Conservation (phyloP, 495 filamentous ascomycete species). For the Umbilicaria muhlenbergii region DNA sequence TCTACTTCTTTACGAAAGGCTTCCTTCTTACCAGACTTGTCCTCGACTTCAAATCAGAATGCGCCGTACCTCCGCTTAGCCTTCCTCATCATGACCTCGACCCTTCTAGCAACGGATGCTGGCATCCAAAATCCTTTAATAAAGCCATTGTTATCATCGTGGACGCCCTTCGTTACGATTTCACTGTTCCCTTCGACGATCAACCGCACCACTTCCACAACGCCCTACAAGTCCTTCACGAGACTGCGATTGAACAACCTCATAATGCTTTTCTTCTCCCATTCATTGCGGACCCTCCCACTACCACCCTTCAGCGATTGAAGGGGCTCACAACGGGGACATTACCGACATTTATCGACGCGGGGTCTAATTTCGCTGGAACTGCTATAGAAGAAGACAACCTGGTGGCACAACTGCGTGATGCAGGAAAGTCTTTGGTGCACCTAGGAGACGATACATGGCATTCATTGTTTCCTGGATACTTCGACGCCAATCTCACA, state of each 20-base stretch:
- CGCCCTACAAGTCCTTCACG: constrained; percentile 70
- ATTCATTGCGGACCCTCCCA: constrained; percentile 95
- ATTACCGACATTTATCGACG: constrained; percentile 84
- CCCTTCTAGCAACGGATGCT: constrained; percentile 58
- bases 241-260: constrained; percentile 55
- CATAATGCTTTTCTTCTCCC: constrained; percentile 77
- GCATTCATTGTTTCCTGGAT: constrained; percentile 78
- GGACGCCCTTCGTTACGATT: constrained; percentile 92
- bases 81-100: constrained; percentile 21
- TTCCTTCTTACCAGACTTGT: constrained; percentile 90
- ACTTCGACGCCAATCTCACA: constrained; percentile 76
- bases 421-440: constrained; percentile 69
- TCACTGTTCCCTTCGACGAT: constrained; percentile 64
- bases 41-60: constrained; percentile 75
- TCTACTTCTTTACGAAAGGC: constrained; percentile 90
- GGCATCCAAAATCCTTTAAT: constrained; percentile 86
- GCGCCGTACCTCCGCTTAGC: constrained; percentile 52
- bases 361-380: constrained; percentile 88
- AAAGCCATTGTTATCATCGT: constrained; percentile 85
- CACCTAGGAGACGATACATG: constrained; percentile 96
- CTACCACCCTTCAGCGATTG: constrained; percentile 76
- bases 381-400: constrained; percentile 98
- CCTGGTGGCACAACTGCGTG: constrained; percentile 64
- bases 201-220: constrained; percentile 66
- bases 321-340: constrained; percentile 95